Evolutionary conservation across 441 rosid species (phyloP), one percentile per base, ranked within the genome.

Genomic region (Capsella rubella): DNA sequence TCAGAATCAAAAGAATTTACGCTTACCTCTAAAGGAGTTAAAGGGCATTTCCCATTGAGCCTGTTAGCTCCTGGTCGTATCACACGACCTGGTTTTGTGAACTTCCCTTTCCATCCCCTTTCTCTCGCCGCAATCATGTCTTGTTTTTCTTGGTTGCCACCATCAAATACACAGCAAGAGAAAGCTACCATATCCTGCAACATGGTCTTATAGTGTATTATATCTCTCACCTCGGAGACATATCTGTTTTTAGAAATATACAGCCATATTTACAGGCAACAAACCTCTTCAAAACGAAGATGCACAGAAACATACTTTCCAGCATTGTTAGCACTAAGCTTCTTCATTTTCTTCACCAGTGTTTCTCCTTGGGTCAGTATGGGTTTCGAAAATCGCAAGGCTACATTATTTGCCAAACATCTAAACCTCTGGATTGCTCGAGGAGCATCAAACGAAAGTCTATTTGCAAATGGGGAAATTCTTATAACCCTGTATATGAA

Each of bases 151-250:
- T 89, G 86, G 75, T 76, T 81, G 47, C 97, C 97, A 51, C 99
- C 98, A 82, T 92, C 99, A 86, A 90, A 96, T 66, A 93, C 84
- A 81, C 99, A 96, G 77, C 99, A 96, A 74, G 99, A 96, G 84
- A 96, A 96, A 80, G 99, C 99, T 78, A 96, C 99, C 99, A 96
- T 93, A 80, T 96, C 99, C 99, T 96, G 87, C 61, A 73, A 71
- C 35, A 81, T 45, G 29, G 46, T 47, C 29, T 55, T 63, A 74
- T 49, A 56, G 27, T 62, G 51, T 61, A 74, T 63, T 43, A 60
- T 5, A 67, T 56, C 15, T 28, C 53, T 72, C 21, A 62, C 45
- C 57, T 61, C n/a, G 16, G 40, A 40, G 8, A 62, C 52, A 69
- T 47, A 45, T 55, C 63, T 77, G n/a, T 69, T 57, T 57, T 51